These are phyloP conservation scores for Nicotiana benthamiana DNA, from an alignment of 257 asterid genomes.

Conservation along the genomic window DNA sequence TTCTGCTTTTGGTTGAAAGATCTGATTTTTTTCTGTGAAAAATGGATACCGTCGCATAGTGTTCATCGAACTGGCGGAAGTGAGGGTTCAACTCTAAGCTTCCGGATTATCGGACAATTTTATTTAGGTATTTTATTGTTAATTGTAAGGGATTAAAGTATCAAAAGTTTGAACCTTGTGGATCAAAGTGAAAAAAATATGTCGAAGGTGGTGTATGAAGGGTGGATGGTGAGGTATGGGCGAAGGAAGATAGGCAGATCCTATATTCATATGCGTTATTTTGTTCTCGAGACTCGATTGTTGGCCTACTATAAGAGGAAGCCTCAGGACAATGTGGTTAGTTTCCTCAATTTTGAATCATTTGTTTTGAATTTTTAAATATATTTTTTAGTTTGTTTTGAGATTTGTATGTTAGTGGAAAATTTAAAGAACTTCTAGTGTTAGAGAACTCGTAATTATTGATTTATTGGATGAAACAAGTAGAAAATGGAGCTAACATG, in stretches of 20 bases:
- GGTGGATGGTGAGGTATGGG: conserved; percentile 98
- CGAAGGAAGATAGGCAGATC: conserved; percentile 87
- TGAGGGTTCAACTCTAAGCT: conserved; percentile 1
- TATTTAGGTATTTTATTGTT: neutral
- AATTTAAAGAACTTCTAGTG: neutral
- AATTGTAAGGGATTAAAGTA: neutral
- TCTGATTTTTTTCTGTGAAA: neutral
- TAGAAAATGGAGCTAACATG: neutral
- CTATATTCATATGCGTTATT: conserved; percentile 80
- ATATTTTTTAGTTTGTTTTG: neutral
- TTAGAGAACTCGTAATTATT: neutral
- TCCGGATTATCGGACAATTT: neutral
- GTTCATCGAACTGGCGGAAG: conserved; percentile 1
- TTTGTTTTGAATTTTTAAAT: neutral
- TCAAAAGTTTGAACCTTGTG: neutral
- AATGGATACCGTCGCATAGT: neutral
- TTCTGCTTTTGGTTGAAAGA: no score
- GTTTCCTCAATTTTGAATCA: neutral
- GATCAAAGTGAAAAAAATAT: conserved; percentile 12
- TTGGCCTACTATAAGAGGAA: conserved; percentile 87
- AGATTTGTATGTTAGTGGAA: neutral
- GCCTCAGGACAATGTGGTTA: conserved; percentile 81
- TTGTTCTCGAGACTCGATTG: conserved; percentile 69
- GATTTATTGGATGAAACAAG: neutral
- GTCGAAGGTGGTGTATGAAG: conserved; percentile 82